Conservation (phyloP, 2,329 filamentous ascomycete genomes). For the Rutstroemia sp. region DNA sequence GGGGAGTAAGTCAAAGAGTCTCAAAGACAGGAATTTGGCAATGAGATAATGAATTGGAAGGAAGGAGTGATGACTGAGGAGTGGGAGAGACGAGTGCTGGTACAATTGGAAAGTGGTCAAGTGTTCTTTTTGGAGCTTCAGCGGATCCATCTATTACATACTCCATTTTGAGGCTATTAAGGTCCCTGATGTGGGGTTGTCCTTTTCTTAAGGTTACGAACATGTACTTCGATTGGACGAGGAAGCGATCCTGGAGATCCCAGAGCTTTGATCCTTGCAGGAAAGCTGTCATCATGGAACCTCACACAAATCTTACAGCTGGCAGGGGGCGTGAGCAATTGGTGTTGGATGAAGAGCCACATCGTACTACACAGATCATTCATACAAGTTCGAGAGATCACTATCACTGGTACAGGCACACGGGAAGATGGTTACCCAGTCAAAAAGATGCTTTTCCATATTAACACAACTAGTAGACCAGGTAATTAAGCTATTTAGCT, state of each 20-base stretch:
- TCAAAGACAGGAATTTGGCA: background rate
- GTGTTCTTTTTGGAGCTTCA: slow-evolving; percentile 1
- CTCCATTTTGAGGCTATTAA: background rate
- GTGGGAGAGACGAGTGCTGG: background rate
- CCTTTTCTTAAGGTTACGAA: too few species aligned
- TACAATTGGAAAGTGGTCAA: slow-evolving; percentile 3
- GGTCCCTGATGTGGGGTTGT: slow-evolving; percentile 2
- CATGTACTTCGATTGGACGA: background rate
- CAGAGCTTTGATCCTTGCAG: background rate
- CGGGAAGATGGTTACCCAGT: background rate
- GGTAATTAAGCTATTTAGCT: background rate
- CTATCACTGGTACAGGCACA: background rate
- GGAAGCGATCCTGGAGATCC: background rate
- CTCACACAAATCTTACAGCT: background rate
- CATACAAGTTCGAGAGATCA: too few species aligned
- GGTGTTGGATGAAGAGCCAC: too few species aligned
- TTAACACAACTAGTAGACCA: background rate
- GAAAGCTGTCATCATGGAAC: background rate
- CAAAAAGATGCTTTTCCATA: background rate
- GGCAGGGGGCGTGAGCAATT: too few species aligned
- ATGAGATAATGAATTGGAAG: background rate
- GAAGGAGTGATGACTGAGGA: background rate
- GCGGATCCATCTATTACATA: background rate
- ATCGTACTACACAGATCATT: too few species aligned
- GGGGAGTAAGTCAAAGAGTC: background rate